Percentiles rank a stretch among this genome's conserved stretches.
These are phyloP conservation scores for Camellia oleifera DNA, from an alignment of 179 eudicot species.

Conservation along the genomic window DNA sequence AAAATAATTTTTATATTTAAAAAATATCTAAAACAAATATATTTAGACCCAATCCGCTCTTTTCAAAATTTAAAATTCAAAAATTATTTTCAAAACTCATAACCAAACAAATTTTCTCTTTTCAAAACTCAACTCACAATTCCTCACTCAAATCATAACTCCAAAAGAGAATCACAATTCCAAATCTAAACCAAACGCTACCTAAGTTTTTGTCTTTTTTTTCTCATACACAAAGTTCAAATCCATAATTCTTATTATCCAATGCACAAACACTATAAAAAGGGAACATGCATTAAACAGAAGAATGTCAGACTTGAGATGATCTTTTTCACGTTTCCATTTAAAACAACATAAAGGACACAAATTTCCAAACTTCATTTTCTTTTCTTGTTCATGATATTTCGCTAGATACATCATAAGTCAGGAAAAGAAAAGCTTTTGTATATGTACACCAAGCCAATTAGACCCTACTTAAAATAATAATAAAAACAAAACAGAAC, in stretches of 20 bases:
- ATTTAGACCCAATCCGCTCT: no score
- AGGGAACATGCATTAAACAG: neutral
- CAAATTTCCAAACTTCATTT: neutral
- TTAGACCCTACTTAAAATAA: no score
- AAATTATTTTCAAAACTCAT: no score
- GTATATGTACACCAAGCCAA: neutral
- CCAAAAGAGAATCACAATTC: no score
- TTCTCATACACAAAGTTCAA: neutral
- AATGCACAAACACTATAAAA: neutral
- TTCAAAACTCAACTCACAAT: no score
- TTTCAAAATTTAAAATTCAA: no score
- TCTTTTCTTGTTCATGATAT: neutral
- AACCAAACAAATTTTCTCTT: no score
- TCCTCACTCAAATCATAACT: no score
- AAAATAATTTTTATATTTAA: no score
- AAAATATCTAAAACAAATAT: no score
- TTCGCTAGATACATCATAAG: neutral
- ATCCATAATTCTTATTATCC: neutral
- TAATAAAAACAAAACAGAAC: neutral
- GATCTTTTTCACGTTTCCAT: neutral
- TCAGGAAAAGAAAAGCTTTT: neutral
- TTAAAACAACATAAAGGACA: neutral
- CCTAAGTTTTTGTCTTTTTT: no score
- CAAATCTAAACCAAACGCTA: no score
- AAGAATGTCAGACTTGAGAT: neutral